phyloP scores from a whole-genome alignment of 2,329 filamentous ascomycete species.

The Macroventuria anomochaeta region DNA sequence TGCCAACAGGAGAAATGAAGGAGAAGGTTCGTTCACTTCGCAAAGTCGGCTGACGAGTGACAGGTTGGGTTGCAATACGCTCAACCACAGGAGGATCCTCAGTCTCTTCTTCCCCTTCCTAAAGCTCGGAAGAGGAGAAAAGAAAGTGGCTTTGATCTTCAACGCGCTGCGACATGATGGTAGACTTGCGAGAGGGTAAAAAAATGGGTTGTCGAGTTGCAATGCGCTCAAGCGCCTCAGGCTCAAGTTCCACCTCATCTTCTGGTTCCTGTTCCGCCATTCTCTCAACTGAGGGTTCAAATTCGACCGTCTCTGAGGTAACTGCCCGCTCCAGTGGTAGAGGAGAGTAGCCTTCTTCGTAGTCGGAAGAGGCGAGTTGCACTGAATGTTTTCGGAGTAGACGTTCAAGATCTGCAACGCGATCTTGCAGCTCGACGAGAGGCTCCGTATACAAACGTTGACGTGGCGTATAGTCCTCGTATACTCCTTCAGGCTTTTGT shows the following conservation, averaged over 20 bases:
- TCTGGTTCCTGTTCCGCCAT: not conserved
- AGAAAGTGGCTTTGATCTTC: conserved; percentile 13
- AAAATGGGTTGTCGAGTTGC: not conserved
- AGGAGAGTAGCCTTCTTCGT: not conserved
- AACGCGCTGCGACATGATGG: not conserved
- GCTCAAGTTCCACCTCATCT: not conserved
- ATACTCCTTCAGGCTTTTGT: not conserved
- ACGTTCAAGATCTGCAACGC: not conserved
- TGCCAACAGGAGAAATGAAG: not conserved
- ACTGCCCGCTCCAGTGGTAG: not conserved
- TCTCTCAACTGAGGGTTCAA: not conserved
- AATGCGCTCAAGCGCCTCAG: not conserved
- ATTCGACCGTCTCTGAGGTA: not conserved
- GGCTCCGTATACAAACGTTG: not conserved
- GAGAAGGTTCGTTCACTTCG: not conserved
- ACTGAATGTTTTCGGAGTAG: not conserved
- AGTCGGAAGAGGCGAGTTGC: not conserved
- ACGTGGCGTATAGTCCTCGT: not conserved
- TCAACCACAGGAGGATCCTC: not conserved
- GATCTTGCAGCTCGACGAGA: not conserved
- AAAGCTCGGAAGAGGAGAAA: conserved; percentile 6
- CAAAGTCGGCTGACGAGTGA: not conserved
- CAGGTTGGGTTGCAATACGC: not conserved
- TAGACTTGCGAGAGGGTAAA: not conserved
- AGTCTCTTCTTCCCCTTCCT: conserved; percentile 8